Conservation (phyloP, 441 rosid genomes). For the Pelargonium fulgidum region DNA sequence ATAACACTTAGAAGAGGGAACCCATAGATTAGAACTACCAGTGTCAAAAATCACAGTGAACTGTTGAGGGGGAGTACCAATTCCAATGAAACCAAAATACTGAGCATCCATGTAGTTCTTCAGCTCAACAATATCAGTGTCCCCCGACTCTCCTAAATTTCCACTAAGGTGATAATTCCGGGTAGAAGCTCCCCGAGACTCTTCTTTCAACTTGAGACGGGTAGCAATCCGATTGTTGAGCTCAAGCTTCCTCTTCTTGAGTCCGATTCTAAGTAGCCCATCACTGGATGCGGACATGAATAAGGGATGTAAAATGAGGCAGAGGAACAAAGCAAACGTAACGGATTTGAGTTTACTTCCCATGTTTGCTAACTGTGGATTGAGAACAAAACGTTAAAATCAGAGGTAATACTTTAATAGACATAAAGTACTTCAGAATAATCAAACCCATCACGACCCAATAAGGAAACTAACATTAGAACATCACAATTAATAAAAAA, state of each 20-base stretch:
- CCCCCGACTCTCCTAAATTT: constrained; percentile 17
- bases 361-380: no score
- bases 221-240: constrained; percentile 33
- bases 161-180: constrained; percentile 11
- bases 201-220: constrained; percentile 23
- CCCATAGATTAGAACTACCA: constrained; percentile 85
- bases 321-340: background rate
- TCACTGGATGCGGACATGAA: constrained; percentile 40
- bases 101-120: constrained; percentile 66
- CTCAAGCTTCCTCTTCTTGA: constrained; percentile 53
- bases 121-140: constrained; percentile 40
- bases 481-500: no score
- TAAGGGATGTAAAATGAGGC: constrained; percentile 8
- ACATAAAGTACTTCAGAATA: no score
- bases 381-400: no score
- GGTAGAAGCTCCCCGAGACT: constrained; percentile 17
- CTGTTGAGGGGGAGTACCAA: constrained; percentile 66
- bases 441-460: no score
- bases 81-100: constrained; percentile 63
- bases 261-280: constrained; percentile 45
- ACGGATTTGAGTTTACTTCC: no score
- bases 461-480: no score
- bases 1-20: constrained; percentile 69
- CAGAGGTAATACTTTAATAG: no score
- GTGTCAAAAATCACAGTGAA: constrained; percentile 74